A percentile compares a stretch with the other conserved stretches of the same genome.
Conservation (phyloP, 169 alveolate species). For the Perkinsus olseni region DNA sequence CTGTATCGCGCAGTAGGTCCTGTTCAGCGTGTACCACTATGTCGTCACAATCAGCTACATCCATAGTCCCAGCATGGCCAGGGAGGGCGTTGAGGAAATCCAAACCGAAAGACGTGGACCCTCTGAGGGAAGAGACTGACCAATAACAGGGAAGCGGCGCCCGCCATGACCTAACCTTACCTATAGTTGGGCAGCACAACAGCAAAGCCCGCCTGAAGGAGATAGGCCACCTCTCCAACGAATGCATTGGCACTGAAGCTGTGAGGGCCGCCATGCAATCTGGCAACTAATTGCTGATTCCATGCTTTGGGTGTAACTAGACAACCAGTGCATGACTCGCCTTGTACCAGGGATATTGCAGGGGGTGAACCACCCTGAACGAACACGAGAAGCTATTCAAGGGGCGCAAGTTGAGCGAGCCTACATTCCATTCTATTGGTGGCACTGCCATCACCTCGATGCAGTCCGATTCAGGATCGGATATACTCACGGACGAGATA, state of each 20-base stretch:
- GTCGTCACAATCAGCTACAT: background rate
- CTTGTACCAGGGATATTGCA: background rate
- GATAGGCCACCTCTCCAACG: background rate
- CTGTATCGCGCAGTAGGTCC: background rate
- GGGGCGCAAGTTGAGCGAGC: too few species aligned
- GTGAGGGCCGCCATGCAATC: background rate
- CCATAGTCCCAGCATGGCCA: background rate
- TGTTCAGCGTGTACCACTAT: background rate
- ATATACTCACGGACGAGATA: background rate
- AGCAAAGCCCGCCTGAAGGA: background rate
- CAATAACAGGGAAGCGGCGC: background rate
- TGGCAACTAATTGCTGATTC: background rate
- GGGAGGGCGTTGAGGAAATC: background rate
- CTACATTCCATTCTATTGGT: background rate
- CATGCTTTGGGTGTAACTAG: background rate
- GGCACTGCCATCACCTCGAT: background rate
- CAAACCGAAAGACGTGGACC: background rate
- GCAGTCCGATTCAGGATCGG: background rate
- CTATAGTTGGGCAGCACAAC: background rate
- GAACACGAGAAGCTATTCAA: too few species aligned
- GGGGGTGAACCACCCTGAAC: background rate
- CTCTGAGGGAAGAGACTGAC: background rate
- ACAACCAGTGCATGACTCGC: background rate
- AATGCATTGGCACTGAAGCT: background rate
- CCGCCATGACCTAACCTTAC: background rate